phyloP scores from a whole-genome alignment of 75 land plant genomes.

The Sequoia sempervirens region DNA sequence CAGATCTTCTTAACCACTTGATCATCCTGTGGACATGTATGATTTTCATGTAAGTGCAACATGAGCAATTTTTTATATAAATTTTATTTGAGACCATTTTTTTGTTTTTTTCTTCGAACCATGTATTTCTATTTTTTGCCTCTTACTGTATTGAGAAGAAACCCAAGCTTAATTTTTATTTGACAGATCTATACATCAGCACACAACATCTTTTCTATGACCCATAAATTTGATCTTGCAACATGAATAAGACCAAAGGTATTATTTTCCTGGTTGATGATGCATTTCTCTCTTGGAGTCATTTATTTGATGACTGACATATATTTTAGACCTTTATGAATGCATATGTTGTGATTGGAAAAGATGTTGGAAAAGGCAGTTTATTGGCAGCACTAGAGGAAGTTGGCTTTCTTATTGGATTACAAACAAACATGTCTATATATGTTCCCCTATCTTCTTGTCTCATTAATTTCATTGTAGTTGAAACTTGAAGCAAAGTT shows the following conservation, averaged over 20 bases:
- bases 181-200: slow-evolving; percentile 63
- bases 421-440: slow-evolving; percentile 76
- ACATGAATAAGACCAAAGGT: slow-evolving; percentile 87
- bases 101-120: too few relatives aligned
- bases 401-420: slow-evolving; percentile 78
- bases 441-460: background rate
- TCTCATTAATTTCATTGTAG: background rate
- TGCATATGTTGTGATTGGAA: slow-evolving; percentile 87
- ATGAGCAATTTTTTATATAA: background rate
- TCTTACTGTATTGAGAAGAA: background rate
- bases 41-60: slow-evolving; percentile 75
- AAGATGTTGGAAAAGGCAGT: slow-evolving; percentile 78
- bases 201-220: slow-evolving; percentile 50
- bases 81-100: too few relatives aligned
- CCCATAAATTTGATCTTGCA: slow-evolving; percentile 64
- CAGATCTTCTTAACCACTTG: slow-evolving; percentile 52
- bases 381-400: slow-evolving; percentile 80
- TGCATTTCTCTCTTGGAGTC: background rate
- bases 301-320: background rate
- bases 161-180: background rate
- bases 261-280: background rate
- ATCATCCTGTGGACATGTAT: slow-evolving; percentile 90
- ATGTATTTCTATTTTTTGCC: too few relatives aligned
- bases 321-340: slow-evolving; percentile 75
- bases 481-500: too few relatives aligned